Evolutionary conservation across 805 yeast species (phyloP).

Genomic region (Limtongozyma cylindracea): DNA sequence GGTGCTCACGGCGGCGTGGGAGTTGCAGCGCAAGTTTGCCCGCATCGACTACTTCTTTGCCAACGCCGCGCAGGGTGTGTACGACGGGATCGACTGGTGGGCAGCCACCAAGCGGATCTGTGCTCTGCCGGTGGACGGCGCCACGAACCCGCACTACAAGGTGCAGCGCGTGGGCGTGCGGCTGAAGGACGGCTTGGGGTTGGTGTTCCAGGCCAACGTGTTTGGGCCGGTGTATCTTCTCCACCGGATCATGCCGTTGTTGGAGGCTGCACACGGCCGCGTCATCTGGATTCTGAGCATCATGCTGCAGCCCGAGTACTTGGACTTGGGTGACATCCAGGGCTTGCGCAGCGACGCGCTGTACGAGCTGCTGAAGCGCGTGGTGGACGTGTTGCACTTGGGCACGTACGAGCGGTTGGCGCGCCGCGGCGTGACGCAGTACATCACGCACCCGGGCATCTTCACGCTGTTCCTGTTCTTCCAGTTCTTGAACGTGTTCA

Average conservation of each 20-base stretch:
- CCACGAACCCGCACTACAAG: conserved; percentile 75
- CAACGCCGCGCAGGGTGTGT: conserved; percentile 80
- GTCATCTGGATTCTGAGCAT: conserved; percentile 72
- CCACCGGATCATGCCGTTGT: conserved; percentile 29
- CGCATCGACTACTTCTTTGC: conserved; percentile 59
- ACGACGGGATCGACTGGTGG: conserved; percentile 70
- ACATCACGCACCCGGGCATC: conserved; percentile 83
- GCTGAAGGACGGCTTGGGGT: conserved; percentile 59
- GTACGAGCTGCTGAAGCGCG: conserved; percentile 81
- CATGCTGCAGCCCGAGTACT: conserved; percentile 52
- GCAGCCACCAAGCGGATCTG: conserved; percentile 48
- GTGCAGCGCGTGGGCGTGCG: conserved; percentile 57
- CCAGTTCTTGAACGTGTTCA: conserved; percentile 48
- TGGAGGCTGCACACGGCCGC: conserved; percentile 38
- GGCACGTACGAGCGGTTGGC: conserved; percentile 32
- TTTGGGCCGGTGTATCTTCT: conserved; percentile 82
- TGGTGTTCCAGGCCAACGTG: conserved; percentile 88
- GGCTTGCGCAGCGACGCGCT: conserved; percentile 35
- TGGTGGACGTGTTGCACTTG: conserved; percentile 61
- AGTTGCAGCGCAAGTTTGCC: conserved; percentile 33
- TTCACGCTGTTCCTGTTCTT: conserved; percentile 66
- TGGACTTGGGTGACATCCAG: conserved; percentile 57
- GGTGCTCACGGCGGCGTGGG: conserved; percentile 47
- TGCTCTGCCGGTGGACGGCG: conserved; percentile 48
- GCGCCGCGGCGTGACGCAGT: conserved; percentile 33